Evolutionary conservation across 768 basidiomycete species (phyloP).

Genomic region (Kwoniella dendrophila): DNA sequence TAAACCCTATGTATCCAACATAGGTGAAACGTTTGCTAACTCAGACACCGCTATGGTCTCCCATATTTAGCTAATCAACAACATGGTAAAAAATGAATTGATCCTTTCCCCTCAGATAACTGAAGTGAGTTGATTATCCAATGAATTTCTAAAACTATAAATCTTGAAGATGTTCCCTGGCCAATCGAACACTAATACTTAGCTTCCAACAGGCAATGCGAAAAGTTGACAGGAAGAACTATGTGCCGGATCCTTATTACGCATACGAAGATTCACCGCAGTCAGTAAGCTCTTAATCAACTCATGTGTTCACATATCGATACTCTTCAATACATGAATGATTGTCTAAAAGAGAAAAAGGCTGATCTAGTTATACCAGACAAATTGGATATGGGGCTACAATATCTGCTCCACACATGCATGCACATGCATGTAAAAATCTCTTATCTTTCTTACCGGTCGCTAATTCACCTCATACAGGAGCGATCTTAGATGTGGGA

Average conservation of each 20-base stretch:
- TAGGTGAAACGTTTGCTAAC: conserved; percentile 4
- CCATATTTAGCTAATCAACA: conserved; percentile 63
- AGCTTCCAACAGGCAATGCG: conserved; percentile 65
- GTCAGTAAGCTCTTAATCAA: conserved; percentile 54
- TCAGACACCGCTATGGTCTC: background rate
- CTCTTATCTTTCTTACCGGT: conserved; percentile 68
- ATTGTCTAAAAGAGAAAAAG: background rate
- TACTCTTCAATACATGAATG: background rate
- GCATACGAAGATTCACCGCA: conserved; percentile 81
- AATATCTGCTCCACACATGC: conserved; percentile 97
- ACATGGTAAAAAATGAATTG: conserved; percentile 64
- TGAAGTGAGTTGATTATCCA: conserved; percentile 59
- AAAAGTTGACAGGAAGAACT: conserved; percentile 70
- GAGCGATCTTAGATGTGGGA: conserved; percentile 83
- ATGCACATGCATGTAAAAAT: conserved; percentile 80
- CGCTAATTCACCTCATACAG: conserved; percentile 60
- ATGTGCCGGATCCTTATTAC: conserved; percentile 60
- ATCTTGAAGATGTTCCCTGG: background rate
- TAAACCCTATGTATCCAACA: background rate
- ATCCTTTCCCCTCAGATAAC: conserved; percentile 64
- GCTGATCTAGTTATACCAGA: conserved; percentile 58
- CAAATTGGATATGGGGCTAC: conserved; percentile 82
- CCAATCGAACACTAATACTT: background rate
- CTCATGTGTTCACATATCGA: background rate
- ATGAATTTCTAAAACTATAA: background rate